Base-by-base conservation (phyloP, 306 rosid species). In the Coriaria nepalensis region DNA sequence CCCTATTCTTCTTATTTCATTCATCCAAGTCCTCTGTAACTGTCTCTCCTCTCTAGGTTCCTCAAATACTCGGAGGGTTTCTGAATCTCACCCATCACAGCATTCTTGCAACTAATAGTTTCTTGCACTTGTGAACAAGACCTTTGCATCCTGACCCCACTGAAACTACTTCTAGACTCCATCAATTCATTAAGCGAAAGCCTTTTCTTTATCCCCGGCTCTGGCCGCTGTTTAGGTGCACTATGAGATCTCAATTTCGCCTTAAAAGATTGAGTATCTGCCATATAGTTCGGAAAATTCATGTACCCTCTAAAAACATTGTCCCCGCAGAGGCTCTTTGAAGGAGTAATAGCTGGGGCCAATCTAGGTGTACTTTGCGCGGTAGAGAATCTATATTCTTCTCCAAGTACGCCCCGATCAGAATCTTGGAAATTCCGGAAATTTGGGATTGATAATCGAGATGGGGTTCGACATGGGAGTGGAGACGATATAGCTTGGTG, bases 171-270 rank as follows among this genome's bases (percentile, higher is more conserved):
- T 60, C 96, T 75, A 0, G 86, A 87, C 55, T 78, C 87, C 70
- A 87, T 60, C 75, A 77, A 51, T 43, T 87, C 96, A 12, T 69
- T 69, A 40, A 80, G 66, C 10, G 87, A 73, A n/a, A 80, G 73
- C 70, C 76, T 69, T 64, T 57, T 83, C 76, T 64, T 87, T 6
- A 67, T 35, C 34, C 79, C 77, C 0, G 79, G 61, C 41, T 83
- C 87, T 2, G 96, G 94, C 60, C 96, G 33, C 66, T 87, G 96
- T 59, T 80, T 87, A 11, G 96, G 96, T 37, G 94, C 96, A 48
- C 93, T 80, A 6, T 87, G 74, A 2, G 96, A 83, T 65, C 96
- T 75, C 76, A 80, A 69, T 60, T 87, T 87, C 35, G 96, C 96
- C 79, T 74, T 69, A 14, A 78, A 87, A 14, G 93, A 83, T 55